Conservation (phyloP, 2,329 filamentous ascomycete species). For the Colletotrichum brevisporum region DNA sequence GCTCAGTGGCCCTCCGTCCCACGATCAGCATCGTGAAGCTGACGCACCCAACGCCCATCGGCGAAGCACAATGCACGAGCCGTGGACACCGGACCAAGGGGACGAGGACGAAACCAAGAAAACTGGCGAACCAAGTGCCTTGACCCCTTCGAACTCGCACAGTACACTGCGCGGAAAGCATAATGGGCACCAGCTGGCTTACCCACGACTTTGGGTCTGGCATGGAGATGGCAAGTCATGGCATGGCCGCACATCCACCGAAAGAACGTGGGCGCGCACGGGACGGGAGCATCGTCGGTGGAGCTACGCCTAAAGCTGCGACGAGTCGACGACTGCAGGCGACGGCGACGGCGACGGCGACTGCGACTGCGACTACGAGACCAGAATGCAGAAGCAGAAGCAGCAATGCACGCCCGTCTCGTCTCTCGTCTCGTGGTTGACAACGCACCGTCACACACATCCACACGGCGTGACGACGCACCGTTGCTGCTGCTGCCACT, state of each 20-base stretch:
- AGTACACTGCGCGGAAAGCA: slow-evolving; percentile 16
- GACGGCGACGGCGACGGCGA: too few relatives aligned
- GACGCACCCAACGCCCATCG: slow-evolving; percentile 6
- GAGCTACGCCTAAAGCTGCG: slow-evolving; percentile 12
- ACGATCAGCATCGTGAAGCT: slow-evolving; percentile 19
- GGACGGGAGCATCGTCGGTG: slow-evolving; percentile 33
- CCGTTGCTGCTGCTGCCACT: slow-evolving; percentile 12
- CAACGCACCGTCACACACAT: slow-evolving; percentile 34
- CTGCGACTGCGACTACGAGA: slow-evolving; percentile 1
- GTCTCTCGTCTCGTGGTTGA: slow-evolving; percentile 32
- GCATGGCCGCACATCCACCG: slow-evolving; percentile 4
- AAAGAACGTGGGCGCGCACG: background rate
- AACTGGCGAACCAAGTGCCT: slow-evolving; percentile 23
- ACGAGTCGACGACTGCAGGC: slow-evolving; percentile 9
- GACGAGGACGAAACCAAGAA: slow-evolving; percentile 31
- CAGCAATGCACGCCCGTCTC: slow-evolving; percentile 25
- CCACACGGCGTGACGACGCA: background rate
- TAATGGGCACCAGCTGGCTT: slow-evolving; percentile 15
- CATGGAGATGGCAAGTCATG: background rate
- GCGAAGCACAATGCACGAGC: slow-evolving; percentile 15
- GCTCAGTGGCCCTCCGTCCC: slow-evolving; percentile 21
- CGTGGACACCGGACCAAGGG: slow-evolving; percentile 28
- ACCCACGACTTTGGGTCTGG: slow-evolving; percentile 4
- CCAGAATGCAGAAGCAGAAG: slow-evolving; percentile 6
- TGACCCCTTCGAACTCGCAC: slow-evolving; percentile 31